These are phyloP conservation scores for Termitomyces sp. DNA, from an alignment of 768 basidiomycete genomes.

Conservation along the genomic window DNA sequence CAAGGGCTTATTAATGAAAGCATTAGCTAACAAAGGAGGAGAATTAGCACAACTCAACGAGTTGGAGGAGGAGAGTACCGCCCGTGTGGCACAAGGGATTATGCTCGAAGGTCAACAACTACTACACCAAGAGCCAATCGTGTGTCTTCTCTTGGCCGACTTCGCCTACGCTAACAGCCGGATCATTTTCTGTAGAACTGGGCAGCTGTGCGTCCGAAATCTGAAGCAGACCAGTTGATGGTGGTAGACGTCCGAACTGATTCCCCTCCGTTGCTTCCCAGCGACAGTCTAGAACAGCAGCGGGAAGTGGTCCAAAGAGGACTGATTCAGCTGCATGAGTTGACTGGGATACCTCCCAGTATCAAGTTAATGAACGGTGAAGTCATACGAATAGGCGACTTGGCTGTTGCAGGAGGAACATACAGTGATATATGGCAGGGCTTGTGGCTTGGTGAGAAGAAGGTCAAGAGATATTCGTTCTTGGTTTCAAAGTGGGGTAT, in stretches of 20 bases:
- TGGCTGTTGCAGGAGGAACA: constrained; percentile 47
- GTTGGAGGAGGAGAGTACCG: constrained; percentile 25
- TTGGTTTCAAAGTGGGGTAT: background rate
- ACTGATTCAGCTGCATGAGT: constrained; percentile 42
- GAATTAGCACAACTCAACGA: constrained; percentile 36
- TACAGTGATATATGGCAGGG: constrained; percentile 57
- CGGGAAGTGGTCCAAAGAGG: constrained; percentile 43
- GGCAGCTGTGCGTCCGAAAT: constrained; percentile 21
- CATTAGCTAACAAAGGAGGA: constrained; percentile 30
- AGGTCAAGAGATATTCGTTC: constrained; percentile 26
- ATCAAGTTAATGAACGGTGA: constrained; percentile 54
- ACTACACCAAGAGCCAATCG: constrained; percentile 6
- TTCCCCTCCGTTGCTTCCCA: constrained; percentile 19
- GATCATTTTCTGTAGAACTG: constrained; percentile 24
- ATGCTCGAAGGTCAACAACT: constrained; percentile 56
- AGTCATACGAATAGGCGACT: constrained; percentile 34
- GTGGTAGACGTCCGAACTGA: constrained; percentile 13
- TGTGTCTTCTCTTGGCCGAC: constrained; percentile 1
- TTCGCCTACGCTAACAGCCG: background rate
- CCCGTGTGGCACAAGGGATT: constrained; percentile 38
- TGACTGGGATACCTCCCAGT: constrained; percentile 51
- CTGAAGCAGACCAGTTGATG: constrained; percentile 5
- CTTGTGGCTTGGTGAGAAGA: constrained; percentile 51
- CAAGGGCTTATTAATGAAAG: constrained; percentile 35
- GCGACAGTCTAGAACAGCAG: constrained; percentile 37